phyloP scores from a whole-genome alignment of 352 stramenopile species.

The Elongisporangium anandrum region DNA sequence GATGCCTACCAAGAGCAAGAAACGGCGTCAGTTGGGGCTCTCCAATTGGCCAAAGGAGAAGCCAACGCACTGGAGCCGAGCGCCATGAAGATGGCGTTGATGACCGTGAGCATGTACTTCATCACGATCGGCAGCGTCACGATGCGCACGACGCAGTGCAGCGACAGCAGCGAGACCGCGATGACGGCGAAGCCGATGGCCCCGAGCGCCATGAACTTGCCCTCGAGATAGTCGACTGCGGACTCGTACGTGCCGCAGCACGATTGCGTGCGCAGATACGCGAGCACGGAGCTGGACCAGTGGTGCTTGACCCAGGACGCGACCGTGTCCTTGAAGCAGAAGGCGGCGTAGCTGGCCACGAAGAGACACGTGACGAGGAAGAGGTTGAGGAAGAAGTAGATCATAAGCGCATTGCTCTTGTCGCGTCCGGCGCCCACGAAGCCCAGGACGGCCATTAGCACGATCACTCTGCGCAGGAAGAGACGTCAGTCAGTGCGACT shows the following conservation, averaged over 20 bases:
- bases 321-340: slow-evolving; percentile 63
- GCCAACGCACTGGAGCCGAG: slow-evolving; percentile 31
- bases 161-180: slow-evolving; percentile 39
- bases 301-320: slow-evolving; percentile 76
- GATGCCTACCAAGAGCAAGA: slow-evolving; percentile 17
- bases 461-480: slow-evolving; percentile 13
- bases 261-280: slow-evolving; percentile 28
- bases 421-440: slow-evolving; percentile 59
- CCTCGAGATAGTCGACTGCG: slow-evolving; percentile 42
- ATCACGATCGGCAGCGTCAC: slow-evolving; percentile 86
- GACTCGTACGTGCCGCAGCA: slow-evolving; percentile 62
- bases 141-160: slow-evolving; percentile 82
- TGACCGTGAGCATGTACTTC: slow-evolving; percentile 74
- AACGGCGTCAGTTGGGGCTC: neutral
- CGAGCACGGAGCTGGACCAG: slow-evolving; percentile 45
- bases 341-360: slow-evolving; percentile 51
- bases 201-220: slow-evolving; percentile 42
- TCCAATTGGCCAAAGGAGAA: neutral
- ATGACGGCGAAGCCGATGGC: slow-evolving; percentile 40
- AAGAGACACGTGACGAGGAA: slow-evolving; percentile 57
- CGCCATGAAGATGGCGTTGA: slow-evolving; percentile 67
- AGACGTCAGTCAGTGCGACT: neutral
- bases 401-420: slow-evolving; percentile 62
- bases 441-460: slow-evolving; percentile 52
- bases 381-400: slow-evolving; percentile 79